phyloP scores from a whole-genome alignment of 441 rosid species.

The Gossypium davidsonii region DNA sequence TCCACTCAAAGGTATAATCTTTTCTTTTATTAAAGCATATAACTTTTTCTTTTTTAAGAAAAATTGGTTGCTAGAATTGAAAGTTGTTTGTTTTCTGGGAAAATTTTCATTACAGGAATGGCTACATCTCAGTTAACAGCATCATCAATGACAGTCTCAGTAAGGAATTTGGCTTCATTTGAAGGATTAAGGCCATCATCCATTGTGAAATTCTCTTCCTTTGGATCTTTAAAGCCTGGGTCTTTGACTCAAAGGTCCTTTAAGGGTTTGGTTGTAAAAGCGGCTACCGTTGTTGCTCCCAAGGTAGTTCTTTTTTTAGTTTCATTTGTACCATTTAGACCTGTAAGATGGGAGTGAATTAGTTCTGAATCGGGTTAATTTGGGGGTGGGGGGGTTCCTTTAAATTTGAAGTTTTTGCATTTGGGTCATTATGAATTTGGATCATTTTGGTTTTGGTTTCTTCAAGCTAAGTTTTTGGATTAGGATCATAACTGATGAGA shows the following conservation, averaged over 20 bases:
- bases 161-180: constrained; percentile 52
- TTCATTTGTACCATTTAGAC: background rate
- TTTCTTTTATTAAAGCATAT: background rate
- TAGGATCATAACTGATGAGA: no score
- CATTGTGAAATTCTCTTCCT: constrained; percentile 44
- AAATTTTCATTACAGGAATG: constrained; percentile 38
- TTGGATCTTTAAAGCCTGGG: constrained; percentile 35
- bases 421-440: no score
- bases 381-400: no score
- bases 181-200: constrained; percentile 62
- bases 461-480: no score
- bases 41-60: background rate
- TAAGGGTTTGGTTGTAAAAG: constrained; percentile 58
- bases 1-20: background rate
- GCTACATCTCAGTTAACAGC: constrained; percentile 68
- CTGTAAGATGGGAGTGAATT: no score
- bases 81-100: background rate
- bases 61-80: background rate
- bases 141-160: constrained; percentile 52
- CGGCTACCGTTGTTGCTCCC: constrained; percentile 76
- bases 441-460: no score
- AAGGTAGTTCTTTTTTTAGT: constrained; percentile 39
- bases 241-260: constrained; percentile 30
- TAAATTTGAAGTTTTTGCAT: no score
- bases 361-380: no score